Base-by-base conservation (phyloP, 2,329 filamentous ascomycete species). In the Claviceps digitariae region DNA sequence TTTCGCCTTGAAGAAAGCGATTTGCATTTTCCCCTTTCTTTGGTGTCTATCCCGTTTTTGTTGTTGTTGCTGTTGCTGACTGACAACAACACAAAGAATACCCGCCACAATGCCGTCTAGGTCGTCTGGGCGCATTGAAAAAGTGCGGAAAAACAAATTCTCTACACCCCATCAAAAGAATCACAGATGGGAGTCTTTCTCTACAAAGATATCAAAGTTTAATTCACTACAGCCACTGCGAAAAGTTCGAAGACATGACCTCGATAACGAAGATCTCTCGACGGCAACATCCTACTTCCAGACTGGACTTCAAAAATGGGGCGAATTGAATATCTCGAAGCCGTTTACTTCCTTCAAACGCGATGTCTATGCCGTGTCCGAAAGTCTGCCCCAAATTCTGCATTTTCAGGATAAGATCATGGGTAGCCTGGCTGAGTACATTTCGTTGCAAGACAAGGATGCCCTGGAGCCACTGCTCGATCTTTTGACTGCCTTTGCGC, bases 181-280 rank as follows among this genome's bases (percentile, higher is more conserved):
- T 51, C 88, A 96, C 71, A 80, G 87, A 66, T 97, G 89, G 81
- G 86, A 96, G 71, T 85, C 87, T 57, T 97, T 97, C 71, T 87
- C 85, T 55, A 81, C 84, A 65, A 93, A 94, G 68, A 87, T 97
- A 67, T 82, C 87, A 58, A 93, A 90, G 68, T 80, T 97, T 64
- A 93, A 88, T 70, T 82, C 82, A 34, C 78, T 98, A 71, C 91
- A 98, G 63, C 93, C 93, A 47, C 79, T 98, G 60, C 89, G 93
- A 69, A 85, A 85, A 71, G 86, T 94, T 62, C 87, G 90, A 69
- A 85, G 86, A 66, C 81, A 94, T 72, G 83, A 87, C 63, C 82
- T 93, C 72, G 86, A 90, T 57, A 81, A 84, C 64, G 84, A 87
- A 73, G 84, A 90, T 67, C 75, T 84, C 63, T 81, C 83, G 56